Percentiles rank a stretch among this genome's conserved stretches.
These are phyloP conservation scores for Liquidambar formosana DNA, from an alignment of 164 flowering plant genomes.

Conservation along the genomic window DNA sequence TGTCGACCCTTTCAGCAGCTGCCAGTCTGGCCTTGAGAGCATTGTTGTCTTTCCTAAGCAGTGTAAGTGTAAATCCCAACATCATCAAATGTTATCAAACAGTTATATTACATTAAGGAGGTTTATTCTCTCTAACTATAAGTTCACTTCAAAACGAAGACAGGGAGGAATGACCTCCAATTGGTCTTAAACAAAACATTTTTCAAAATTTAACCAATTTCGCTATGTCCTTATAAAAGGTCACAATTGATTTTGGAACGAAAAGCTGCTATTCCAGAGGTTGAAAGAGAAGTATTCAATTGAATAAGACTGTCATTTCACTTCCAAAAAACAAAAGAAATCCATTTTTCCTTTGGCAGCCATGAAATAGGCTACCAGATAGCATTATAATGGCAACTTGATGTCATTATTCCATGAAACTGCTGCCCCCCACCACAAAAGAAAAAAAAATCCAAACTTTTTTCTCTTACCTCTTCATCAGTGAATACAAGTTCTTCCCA, in stretches of 20 bases:
- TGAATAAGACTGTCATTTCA: background rate
- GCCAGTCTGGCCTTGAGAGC: conserved; percentile 36
- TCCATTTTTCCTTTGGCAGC: background rate
- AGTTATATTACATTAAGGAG: no score
- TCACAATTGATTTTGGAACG: background rate
- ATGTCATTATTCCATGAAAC: background rate
- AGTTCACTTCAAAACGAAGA: no score
- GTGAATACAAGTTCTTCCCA: conserved; percentile 45
- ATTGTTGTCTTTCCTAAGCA: conserved; percentile 55
- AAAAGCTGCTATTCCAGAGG: no score
- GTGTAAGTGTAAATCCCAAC: conserved; percentile 9
- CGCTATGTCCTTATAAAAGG: background rate
- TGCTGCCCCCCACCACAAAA: background rate
- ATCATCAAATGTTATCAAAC: background rate
- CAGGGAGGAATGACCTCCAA: background rate
- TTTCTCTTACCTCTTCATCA: conserved; percentile 48
- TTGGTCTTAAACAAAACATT: background rate
- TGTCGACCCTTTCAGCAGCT: conserved; percentile 13
- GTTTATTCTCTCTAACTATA: no score
- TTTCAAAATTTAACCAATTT: background rate
- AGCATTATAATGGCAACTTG: background rate
- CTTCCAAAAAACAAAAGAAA: background rate
- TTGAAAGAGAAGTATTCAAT: background rate
- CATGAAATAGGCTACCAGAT: background rate
- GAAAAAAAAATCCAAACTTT: no score